Percentiles rank a stretch among this genome's conserved stretches.
Evolutionary conservation across 345 rosid species (phyloP).

Genomic region (Rhizophora apiculata): DNA sequence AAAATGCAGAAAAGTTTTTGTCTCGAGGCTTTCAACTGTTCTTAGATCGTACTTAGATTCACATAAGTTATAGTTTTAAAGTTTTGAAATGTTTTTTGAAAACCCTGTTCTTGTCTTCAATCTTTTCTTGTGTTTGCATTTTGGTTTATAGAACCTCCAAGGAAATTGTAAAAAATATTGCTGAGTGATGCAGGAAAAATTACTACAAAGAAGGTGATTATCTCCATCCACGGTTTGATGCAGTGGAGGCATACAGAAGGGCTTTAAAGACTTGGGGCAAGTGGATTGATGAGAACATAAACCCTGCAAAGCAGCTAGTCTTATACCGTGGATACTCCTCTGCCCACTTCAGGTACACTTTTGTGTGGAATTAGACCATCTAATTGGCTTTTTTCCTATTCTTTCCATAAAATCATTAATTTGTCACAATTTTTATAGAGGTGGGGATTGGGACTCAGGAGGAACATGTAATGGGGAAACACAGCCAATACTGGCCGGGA

Average conservation of each 20-base stretch:
- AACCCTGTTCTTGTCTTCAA: too few relatives aligned
- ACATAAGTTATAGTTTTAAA: too few relatives aligned
- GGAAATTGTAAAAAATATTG: slow-evolving; percentile 11
- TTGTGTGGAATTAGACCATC: neutral
- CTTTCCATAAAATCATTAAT: too few relatives aligned
- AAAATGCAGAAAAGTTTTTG: too few relatives aligned
- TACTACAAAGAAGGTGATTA: slow-evolving; percentile 91
- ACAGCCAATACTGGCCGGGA: slow-evolving; percentile 56
- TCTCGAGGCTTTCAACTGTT: too few relatives aligned
- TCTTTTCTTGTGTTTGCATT: neutral
- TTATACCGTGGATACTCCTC: slow-evolving; percentile 94
- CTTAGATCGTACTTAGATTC: too few relatives aligned
- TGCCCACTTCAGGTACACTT: slow-evolving; percentile 77
- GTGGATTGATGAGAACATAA: slow-evolving; percentile 63
- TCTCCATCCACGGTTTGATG: slow-evolving; percentile 73
- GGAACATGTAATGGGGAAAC: slow-evolving; percentile 83
- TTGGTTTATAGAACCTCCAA: neutral
- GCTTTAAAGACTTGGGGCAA: slow-evolving; percentile 83
- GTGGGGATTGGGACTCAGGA: slow-evolving; percentile 97
- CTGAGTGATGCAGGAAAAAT: slow-evolving; percentile 60
- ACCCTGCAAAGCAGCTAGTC: slow-evolving; percentile 60
- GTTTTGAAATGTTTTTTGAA: too few relatives aligned
- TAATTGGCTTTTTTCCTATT: neutral
- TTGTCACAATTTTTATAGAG: slow-evolving; percentile 38
- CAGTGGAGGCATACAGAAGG: slow-evolving; percentile 80